Conservation (phyloP, 441 rosid species). For the Populus hybrid region DNA sequence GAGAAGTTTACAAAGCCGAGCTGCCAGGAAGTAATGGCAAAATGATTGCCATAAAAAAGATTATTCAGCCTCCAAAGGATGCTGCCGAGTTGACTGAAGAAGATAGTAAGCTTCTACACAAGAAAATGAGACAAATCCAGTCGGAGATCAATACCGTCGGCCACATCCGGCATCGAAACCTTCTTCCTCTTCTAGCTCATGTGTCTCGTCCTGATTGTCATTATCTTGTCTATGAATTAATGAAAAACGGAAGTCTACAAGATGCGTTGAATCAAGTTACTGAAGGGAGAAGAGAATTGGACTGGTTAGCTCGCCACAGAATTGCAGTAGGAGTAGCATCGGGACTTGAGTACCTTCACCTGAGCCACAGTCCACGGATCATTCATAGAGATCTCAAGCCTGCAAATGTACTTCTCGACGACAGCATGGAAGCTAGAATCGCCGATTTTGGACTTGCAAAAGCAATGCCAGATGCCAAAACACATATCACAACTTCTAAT, state of each 20-base stretch:
- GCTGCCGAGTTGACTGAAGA: constrained; percentile 60
- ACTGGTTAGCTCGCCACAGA: constrained; percentile 66
- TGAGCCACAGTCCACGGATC: constrained; percentile 54
- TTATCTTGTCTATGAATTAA: constrained; percentile 72
- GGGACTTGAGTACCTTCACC: constrained; percentile 86
- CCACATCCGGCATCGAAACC: constrained; percentile 75
- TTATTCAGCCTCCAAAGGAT: constrained; percentile 62
- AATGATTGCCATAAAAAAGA: constrained; percentile 70
- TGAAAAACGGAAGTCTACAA: constrained; percentile 89
- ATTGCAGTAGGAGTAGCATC: constrained; percentile 70
- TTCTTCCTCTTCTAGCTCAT: constrained; percentile 77
- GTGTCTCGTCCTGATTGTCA: constrained; percentile 72
- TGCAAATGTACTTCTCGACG: constrained; percentile 75
- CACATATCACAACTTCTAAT: constrained; percentile 63
- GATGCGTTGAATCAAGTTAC: constrained; percentile 45
- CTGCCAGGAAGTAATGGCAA: constrained; percentile 63
- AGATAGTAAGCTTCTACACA: constrained; percentile 57
- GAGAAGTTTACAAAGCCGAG: constrained; percentile 77
- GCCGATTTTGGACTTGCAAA: constrained; percentile 90
- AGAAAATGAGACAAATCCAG: constrained; percentile 77
- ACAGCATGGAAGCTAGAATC: constrained; percentile 86
- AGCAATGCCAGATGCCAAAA: constrained; percentile 65
- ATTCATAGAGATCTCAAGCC: constrained; percentile 93
- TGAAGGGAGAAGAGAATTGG: constrained; percentile 47
- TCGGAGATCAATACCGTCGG: constrained; percentile 83